Evolutionary conservation across 768 basidiomycete species (phyloP).

Genomic region (Asterophora lycoperdoides): DNA sequence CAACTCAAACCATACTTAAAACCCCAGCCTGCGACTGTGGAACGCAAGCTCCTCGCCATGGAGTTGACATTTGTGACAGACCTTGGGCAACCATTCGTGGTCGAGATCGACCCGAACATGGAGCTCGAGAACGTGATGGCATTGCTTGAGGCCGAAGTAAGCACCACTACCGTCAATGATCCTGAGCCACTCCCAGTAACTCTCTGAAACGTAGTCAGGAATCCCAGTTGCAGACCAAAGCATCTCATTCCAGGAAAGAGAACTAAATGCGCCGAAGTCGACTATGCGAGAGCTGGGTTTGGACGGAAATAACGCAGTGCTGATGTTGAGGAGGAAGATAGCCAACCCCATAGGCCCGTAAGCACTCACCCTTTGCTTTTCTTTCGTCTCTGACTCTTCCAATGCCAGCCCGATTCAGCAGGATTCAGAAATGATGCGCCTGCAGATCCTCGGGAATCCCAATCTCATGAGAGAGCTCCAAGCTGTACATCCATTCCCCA

Average conservation of each 20-base stretch:
- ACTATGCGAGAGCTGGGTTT: conserved; percentile 69
- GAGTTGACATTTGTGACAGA: conserved; percentile 71
- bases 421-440: conserved; percentile 86
- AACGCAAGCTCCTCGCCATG: conserved; percentile 43
- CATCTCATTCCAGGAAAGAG: conserved; percentile 62
- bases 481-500: conserved; percentile 40
- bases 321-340: conserved; percentile 64
- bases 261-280: conserved; percentile 59
- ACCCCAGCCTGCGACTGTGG: conserved; percentile 4
- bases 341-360: conserved; percentile 40
- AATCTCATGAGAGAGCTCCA: conserved; percentile 69
- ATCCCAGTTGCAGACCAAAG: conserved; percentile 70
- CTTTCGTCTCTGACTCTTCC: background rate
- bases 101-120: conserved; percentile 90
- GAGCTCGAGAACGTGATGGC: conserved; percentile 91
- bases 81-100: conserved; percentile 52
- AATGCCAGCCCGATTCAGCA: conserved; percentile 58
- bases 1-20: conserved; percentile 7
- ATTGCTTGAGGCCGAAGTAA: conserved; percentile 90
- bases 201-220: conserved; percentile 49
- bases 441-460: conserved; percentile 85
- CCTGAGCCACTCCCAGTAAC: background rate
- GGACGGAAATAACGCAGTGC: conserved; percentile 52
- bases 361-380: background rate
- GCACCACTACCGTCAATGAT: conserved; percentile 21